Evolutionary conservation across 768 basidiomycete genomes (phyloP).

Genomic region (Hygrophorus russula): DNA sequence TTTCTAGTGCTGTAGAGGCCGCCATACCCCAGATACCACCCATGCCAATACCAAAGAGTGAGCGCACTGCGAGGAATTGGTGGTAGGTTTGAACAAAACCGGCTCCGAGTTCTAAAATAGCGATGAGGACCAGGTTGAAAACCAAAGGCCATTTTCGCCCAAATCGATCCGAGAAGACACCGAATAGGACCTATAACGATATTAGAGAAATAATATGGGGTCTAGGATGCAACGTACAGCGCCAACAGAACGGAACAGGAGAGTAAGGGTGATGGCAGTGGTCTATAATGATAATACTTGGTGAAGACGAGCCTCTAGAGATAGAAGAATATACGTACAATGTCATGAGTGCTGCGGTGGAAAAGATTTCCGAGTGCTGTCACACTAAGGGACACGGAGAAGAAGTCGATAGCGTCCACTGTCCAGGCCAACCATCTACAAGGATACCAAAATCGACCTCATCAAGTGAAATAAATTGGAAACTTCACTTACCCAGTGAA

Average conservation of each 20-base stretch:
- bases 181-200: slow-evolving; percentile 47
- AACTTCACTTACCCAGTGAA: slow-evolving; percentile 45
- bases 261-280: slow-evolving; percentile 80
- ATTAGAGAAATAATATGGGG: not conserved
- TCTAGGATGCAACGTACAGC: slow-evolving; percentile 29
- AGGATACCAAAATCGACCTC: not conserved
- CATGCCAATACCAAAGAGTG: slow-evolving; percentile 82
- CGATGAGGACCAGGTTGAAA: slow-evolving; percentile 58
- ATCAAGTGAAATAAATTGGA: too few species aligned
- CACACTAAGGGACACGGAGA: slow-evolving; percentile 61
- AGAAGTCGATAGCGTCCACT: slow-evolving; percentile 81
- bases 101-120: slow-evolving; percentile 63
- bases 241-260: slow-evolving; percentile 80
- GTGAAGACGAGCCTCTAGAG: too few species aligned
- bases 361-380: slow-evolving; percentile 38
- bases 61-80: slow-evolving; percentile 73
- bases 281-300: slow-evolving; percentile 35
- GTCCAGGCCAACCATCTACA: slow-evolving; percentile 78
- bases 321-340: slow-evolving; percentile 22
- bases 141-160: slow-evolving; percentile 94
- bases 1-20: slow-evolving; percentile 76
- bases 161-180: slow-evolving; percentile 76
- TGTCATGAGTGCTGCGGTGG: slow-evolving; percentile 23
- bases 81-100: slow-evolving; percentile 70
- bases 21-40: slow-evolving; percentile 86